A percentile compares a stretch with the other conserved stretches of the same genome.
These are phyloP conservation scores for Salvia miltiorrhiza DNA, from an alignment of 257 asterid species.

Conservation along the genomic window DNA sequence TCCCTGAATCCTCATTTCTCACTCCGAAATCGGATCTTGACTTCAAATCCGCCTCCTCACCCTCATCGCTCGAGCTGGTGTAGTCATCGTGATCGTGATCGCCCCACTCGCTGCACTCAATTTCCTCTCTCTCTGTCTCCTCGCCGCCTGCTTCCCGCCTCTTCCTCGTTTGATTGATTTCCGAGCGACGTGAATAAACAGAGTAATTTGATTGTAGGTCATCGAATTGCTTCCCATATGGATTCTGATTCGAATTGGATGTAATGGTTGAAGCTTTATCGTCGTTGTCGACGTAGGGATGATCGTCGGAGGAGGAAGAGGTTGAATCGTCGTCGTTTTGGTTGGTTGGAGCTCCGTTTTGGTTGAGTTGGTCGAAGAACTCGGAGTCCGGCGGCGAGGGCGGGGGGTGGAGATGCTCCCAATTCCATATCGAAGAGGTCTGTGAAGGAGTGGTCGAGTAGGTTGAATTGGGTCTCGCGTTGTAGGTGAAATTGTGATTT, in stretches of 20 bases:
- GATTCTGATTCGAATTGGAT: conserved; percentile 25
- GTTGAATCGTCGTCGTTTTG: not conserved
- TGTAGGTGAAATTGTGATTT: conserved; percentile 35
- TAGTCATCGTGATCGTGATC: conserved; percentile 66
- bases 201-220: conserved; percentile 50
- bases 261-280: conserved; percentile 38
- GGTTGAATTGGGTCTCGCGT: conserved; percentile 54
- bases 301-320: conserved; percentile 25
- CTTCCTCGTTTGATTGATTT: not conserved
- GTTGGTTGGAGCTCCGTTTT: conserved; percentile 7
- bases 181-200: conserved; percentile 30
- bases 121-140: conserved; percentile 74
- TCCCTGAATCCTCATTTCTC: conserved; percentile 27
- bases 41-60: conserved; percentile 36
- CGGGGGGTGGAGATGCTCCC: conserved; percentile 94
- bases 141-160: conserved; percentile 28
- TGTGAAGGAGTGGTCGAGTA: conserved; percentile 80
- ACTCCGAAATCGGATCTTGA: conserved; percentile 49
- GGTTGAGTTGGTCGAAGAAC: conserved; percentile 46
- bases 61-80: conserved; percentile 47
- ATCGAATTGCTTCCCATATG: conserved; percentile 29
- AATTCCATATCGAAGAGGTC: conserved; percentile 84
- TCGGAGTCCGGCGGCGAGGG: conserved; percentile 95
- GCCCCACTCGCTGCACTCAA: conserved; percentile 91
- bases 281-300: conserved; percentile 12